These are phyloP conservation scores for Trichoderma oligosporum DNA, from an alignment of 2,329 filamentous ascomycete genomes.

Conservation along the genomic window DNA sequence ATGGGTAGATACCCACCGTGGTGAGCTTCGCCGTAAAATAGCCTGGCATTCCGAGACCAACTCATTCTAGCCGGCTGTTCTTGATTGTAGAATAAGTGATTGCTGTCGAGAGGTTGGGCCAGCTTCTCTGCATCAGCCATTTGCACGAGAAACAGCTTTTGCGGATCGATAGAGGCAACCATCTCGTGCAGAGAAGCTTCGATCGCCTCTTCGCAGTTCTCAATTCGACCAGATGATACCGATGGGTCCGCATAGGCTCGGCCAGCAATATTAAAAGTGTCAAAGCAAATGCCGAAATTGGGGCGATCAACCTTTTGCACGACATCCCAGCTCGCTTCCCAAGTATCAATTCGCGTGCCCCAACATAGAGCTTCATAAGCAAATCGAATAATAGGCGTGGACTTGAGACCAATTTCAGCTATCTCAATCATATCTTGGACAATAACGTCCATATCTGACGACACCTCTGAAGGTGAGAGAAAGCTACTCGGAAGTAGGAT, in stretches of 20 bases:
- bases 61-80: conserved; percentile 58
- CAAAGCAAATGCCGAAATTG: conserved; percentile 74
- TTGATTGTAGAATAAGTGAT: conserved; percentile 34
- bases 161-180: conserved; percentile 51
- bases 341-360: conserved; percentile 66
- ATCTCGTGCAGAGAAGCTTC: conserved; percentile 53
- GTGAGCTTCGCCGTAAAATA: conserved; percentile 54
- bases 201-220: conserved; percentile 54
- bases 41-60: conserved; percentile 69
- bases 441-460: conserved; percentile 51
- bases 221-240: conserved; percentile 45
- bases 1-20: conserved; percentile 66
- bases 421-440: conserved; percentile 59
- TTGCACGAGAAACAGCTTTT: conserved; percentile 72
- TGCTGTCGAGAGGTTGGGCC: conserved; percentile 53
- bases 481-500: conserved; percentile 74
- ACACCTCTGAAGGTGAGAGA: conserved; percentile 47
- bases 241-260: conserved; percentile 68
- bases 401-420: conserved; percentile 61
- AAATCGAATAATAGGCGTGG: conserved; percentile 58
- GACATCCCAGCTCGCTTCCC: conserved; percentile 69
- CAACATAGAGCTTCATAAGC: conserved; percentile 72
- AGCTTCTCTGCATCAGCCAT: conserved; percentile 70
- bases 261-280: conserved; percentile 74
- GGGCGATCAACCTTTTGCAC: conserved; percentile 60